phyloP scores from a whole-genome alignment of 805 yeast species.

The Metschnikowia arizonensis region DNA sequence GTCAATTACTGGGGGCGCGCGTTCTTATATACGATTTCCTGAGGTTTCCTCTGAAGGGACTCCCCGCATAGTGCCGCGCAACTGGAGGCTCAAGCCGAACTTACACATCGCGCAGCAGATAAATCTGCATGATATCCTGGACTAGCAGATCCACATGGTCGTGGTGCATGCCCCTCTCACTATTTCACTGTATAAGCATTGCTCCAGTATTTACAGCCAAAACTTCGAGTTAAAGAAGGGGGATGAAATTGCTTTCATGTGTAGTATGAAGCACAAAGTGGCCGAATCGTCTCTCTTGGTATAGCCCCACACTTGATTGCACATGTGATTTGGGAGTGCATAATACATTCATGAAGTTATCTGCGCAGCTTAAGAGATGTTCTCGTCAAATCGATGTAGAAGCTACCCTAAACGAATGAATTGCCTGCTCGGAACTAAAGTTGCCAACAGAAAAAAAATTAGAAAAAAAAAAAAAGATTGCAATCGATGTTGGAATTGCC shows the following conservation, averaged over 20 bases:
- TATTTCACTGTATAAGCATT: not conserved
- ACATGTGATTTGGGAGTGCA: not conserved
- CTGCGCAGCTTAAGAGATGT: not conserved
- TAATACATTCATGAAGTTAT: not conserved
- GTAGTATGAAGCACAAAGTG: not conserved
- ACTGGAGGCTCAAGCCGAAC: not conserved
- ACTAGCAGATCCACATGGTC: not conserved
- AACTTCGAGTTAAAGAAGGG: not conserved
- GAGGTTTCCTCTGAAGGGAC: too few species aligned
- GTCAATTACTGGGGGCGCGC: not conserved
- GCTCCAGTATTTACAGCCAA: not conserved
- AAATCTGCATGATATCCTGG: not conserved
- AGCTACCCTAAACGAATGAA: not conserved
- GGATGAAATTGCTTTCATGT: not conserved
- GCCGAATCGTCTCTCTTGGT: not conserved
- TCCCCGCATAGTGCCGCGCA: too few species aligned
- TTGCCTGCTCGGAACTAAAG: not conserved
- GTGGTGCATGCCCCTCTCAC: not conserved
- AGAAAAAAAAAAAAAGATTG: too few species aligned
- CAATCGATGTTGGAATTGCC: not conserved
- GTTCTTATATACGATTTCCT: slow-evolving; percentile 2
- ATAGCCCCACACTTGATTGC: not conserved
- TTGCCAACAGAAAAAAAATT: not conserved
- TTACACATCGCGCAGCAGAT: slow-evolving; percentile 1
- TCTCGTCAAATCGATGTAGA: not conserved